These are phyloP conservation scores for bread wheat (Triticum aestivum) DNA, from an alignment of 176 grass and related monocot species.

Conservation along the genomic window IWGSC_CS_RefSeq_v2.1 NC_057811.1:48234919-48235418, in stretches of 20 bases:
- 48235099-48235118: not conserved
- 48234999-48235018: too few species aligned
- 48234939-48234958: too few species aligned
- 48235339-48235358: not conserved
- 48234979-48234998: too few species aligned
- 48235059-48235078: too few species aligned
- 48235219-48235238: not conserved
- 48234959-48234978: too few species aligned
- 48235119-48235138: not conserved
- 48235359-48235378: not conserved
- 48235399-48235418: not conserved
- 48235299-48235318: not conserved
- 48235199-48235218: not conserved
- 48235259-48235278: not conserved
- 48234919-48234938: too few species aligned
- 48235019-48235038: too few species aligned
- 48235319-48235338: not conserved
- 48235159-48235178: constrained; percentile 2
- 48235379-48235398: not conserved
- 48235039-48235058: too few species aligned
- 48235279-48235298: not conserved
- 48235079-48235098: too few species aligned
- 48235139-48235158: not conserved
- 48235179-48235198: not conserved
- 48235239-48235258: not conserved